A percentile compares a stretch with the other conserved stretches of the same genome.
These are phyloP conservation scores for Massariosphaeria phaeospora DNA, from an alignment of 495 filamentous ascomycete species.

Conservation along the genomic window DNA sequence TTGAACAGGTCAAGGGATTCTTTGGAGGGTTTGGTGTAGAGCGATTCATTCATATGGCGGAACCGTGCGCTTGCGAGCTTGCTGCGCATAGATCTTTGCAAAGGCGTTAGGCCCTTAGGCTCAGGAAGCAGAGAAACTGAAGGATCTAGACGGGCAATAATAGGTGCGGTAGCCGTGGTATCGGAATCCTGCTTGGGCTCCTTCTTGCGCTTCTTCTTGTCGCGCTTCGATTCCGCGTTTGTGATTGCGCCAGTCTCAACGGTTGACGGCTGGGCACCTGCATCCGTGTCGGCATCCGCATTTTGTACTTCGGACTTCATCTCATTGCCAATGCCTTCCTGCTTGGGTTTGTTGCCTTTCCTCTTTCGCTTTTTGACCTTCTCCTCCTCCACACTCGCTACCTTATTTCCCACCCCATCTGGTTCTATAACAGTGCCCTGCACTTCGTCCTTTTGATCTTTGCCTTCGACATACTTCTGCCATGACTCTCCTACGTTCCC, in stretches of 20 bases:
- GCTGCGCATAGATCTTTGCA: constrained; percentile 87
- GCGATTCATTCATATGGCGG: constrained; percentile 91
- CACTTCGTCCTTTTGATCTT: constrained; percentile 7
- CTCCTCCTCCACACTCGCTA: not conserved
- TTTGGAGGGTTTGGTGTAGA: constrained; percentile 67
- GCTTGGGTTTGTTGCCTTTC: constrained; percentile 42
- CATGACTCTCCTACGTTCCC: constrained; percentile 42
- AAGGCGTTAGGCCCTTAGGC: constrained; percentile 60
- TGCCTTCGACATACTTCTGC: constrained; percentile 5
- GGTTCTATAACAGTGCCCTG: constrained; percentile 10
- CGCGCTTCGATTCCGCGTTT: constrained; percentile 8
- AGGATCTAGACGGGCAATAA: constrained; percentile 18
- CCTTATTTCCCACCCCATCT: not conserved
- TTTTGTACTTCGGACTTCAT: constrained; percentile 33
- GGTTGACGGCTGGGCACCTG: constrained; percentile 14
- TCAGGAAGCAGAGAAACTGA: constrained; percentile 45
- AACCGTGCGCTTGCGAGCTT: constrained; percentile 93
- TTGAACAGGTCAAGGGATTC: constrained; percentile 74
- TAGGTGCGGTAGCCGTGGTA: not conserved
- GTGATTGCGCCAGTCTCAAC: constrained; percentile 33
- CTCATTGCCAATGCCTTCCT: constrained; percentile 33
- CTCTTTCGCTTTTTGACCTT: constrained; percentile 14
- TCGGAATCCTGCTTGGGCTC: constrained; percentile 9
- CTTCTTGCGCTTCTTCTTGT: constrained; percentile 38
- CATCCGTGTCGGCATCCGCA: constrained; percentile 4